Evolutionary conservation across 2,329 filamentous ascomycete species (phyloP).

Genomic region (Xylogone sp.): DNA sequence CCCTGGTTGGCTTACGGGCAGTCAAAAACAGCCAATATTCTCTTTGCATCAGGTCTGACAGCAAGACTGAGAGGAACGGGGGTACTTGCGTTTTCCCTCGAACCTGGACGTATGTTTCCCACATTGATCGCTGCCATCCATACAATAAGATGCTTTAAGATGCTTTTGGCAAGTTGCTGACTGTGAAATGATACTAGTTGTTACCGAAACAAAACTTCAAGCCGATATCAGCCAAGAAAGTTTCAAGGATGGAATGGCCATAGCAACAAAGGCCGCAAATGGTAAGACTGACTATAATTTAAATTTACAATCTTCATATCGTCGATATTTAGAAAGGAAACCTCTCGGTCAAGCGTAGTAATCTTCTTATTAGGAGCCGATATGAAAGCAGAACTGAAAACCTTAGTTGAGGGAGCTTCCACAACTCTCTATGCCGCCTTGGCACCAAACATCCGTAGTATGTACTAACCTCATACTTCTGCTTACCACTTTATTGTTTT

Average conservation of each 20-base stretch:
- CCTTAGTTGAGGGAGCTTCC: neutral
- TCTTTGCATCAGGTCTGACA: slow-evolving; percentile 27
- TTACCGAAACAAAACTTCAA: slow-evolving; percentile 12
- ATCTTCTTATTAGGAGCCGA: no score
- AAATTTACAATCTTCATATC: no score
- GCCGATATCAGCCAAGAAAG: slow-evolving; percentile 9
- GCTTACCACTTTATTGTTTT: no score
- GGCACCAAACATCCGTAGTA: neutral
- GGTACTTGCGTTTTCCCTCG: slow-evolving; percentile 26
- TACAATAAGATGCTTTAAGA: no score
- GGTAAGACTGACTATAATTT: neutral
- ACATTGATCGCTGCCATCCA: no score
- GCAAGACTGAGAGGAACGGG: slow-evolving; percentile 23
- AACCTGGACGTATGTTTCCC: slow-evolving; percentile 24
- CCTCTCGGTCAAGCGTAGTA: no score
- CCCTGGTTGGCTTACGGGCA: slow-evolving; percentile 37
- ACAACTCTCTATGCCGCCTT: slow-evolving; percentile 1
- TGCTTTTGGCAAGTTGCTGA: no score
- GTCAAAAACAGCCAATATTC: slow-evolving; percentile 39
- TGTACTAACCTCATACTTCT: no score
- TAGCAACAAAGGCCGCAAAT: neutral
- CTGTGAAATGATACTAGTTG: slow-evolving; percentile 8
- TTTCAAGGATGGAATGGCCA: slow-evolving; percentile 1
- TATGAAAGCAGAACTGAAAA: neutral
- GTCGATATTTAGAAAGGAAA: neutral